Conservation (phyloP, 2,329 filamentous ascomycete species). For the Bipolaris zeicola region DNA sequence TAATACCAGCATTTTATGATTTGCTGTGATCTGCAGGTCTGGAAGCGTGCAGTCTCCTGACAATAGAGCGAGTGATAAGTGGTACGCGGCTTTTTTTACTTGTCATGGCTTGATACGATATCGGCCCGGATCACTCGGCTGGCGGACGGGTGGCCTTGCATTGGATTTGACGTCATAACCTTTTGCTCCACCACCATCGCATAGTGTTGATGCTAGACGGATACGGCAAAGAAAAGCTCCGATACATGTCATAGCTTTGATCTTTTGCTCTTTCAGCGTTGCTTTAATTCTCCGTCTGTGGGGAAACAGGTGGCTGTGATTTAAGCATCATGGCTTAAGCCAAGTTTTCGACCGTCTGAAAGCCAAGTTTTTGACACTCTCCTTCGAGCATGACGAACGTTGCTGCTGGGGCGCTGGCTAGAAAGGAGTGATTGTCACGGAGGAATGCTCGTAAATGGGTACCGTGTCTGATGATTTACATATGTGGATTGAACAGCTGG, state of each 20-base stretch:
- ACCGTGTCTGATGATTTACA: neutral
- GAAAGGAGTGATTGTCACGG: neutral
- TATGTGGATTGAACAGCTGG: neutral
- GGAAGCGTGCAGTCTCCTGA: too few species aligned
- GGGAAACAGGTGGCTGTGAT: neutral
- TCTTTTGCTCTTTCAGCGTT: neutral
- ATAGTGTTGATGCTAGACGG: neutral
- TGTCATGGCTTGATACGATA: too few species aligned
- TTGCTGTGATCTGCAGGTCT: too few species aligned
- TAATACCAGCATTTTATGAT: too few species aligned
- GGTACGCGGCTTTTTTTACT: too few species aligned
- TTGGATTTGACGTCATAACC: neutral
- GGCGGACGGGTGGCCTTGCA: neutral
- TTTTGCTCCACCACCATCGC: too few species aligned
- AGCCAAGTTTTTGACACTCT: slow-evolving; percentile 13
- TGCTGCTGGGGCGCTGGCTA: neutral
- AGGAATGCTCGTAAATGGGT: neutral
- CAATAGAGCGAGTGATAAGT: too few species aligned
- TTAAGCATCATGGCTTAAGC: slow-evolving; percentile 4
- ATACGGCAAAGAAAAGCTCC: neutral
- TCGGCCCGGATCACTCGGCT: too few species aligned
- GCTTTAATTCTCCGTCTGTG: neutral
- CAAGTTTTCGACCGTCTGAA: slow-evolving; percentile 16
- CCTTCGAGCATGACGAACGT: too few species aligned
- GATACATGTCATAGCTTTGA: neutral